Conservation (phyloP, 83 land plant genomes). For the Picea mariana region DNA sequence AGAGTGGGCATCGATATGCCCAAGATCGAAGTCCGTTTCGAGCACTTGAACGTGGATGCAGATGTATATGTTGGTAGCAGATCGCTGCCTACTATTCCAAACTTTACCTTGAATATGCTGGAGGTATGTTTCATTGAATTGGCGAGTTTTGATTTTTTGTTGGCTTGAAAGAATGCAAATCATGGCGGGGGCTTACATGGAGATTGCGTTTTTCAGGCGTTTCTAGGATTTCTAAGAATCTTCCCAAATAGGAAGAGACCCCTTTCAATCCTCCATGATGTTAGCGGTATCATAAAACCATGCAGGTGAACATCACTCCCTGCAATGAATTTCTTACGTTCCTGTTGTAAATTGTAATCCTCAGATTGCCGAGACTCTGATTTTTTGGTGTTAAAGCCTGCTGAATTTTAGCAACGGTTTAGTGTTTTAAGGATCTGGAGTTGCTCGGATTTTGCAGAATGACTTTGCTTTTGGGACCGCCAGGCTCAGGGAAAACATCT, state of each 20-base stretch:
- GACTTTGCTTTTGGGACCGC: conserved; percentile 29
- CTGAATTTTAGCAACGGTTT: too few relatives aligned
- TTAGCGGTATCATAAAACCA: conserved; percentile 69
- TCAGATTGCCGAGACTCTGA: too few relatives aligned
- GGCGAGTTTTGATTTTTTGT: too few relatives aligned
- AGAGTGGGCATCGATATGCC: conserved; percentile 50
- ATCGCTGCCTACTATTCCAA: conserved; percentile 32
- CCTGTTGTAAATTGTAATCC: too few relatives aligned
- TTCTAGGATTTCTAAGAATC: conserved; percentile 40
- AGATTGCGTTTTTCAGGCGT: conserved; percentile 18
- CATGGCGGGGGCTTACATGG: neutral
- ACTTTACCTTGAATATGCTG: conserved; percentile 19
- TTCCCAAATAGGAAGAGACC: conserved; percentile 40
- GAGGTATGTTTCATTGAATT: conserved; percentile 21
- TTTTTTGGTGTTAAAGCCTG: too few relatives aligned
- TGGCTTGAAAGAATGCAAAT: too few relatives aligned
- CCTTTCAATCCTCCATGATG: conserved; percentile 46
- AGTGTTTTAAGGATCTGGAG: too few relatives aligned
- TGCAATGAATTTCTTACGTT: too few relatives aligned
- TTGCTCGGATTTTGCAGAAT: too few relatives aligned
- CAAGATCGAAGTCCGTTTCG: conserved; percentile 41
- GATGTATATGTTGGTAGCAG: conserved; percentile 32
- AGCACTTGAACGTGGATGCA: conserved; percentile 18
- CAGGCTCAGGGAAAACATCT: conserved; percentile 41
- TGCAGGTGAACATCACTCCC: conserved; percentile 37